These are phyloP conservation scores for Pistacia atlantica DNA, from an alignment of 345 rosid species.

Conservation along the genomic window DNA sequence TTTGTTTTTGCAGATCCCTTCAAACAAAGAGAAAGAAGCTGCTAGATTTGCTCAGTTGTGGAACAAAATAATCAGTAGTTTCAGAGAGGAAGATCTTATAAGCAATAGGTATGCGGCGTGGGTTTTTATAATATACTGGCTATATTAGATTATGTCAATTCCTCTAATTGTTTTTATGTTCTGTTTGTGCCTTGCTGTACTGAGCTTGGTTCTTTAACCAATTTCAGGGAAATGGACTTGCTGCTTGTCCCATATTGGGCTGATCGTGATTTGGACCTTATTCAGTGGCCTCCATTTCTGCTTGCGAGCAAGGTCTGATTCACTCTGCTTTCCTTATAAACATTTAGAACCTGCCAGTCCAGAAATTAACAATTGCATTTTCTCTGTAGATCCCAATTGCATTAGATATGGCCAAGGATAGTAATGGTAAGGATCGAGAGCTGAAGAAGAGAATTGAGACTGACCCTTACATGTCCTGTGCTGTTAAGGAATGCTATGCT, in stretches of 20 bases:
- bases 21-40: constrained; percentile 75
- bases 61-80: constrained; percentile 95
- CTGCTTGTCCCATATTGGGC: constrained; percentile 99
- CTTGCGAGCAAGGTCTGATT: constrained; percentile 92
- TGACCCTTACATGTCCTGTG: constrained; percentile 86
- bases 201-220: constrained; percentile 22
- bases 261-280: constrained; percentile 82
- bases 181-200: not conserved
- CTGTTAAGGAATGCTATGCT: constrained; percentile 94
- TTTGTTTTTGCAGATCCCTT: constrained; percentile 44
- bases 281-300: constrained; percentile 98
- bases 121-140: not conserved
- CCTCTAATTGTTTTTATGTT: not conserved
- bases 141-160: not conserved
- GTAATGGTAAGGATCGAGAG: constrained; percentile 89
- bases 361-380: constrained; percentile 15
- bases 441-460: constrained; percentile 77
- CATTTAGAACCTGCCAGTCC: constrained; percentile 8
- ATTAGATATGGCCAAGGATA: constrained; percentile 98
- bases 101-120: constrained; percentile 56
- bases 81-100: constrained; percentile 96
- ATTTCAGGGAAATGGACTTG: constrained; percentile 89
- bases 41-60: constrained; percentile 98
- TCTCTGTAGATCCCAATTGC: constrained; percentile 87
- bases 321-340: constrained; percentile 10